Conservation (phyloP, 257 asterid genomes). For the Leptodermis oblonga region DNA sequence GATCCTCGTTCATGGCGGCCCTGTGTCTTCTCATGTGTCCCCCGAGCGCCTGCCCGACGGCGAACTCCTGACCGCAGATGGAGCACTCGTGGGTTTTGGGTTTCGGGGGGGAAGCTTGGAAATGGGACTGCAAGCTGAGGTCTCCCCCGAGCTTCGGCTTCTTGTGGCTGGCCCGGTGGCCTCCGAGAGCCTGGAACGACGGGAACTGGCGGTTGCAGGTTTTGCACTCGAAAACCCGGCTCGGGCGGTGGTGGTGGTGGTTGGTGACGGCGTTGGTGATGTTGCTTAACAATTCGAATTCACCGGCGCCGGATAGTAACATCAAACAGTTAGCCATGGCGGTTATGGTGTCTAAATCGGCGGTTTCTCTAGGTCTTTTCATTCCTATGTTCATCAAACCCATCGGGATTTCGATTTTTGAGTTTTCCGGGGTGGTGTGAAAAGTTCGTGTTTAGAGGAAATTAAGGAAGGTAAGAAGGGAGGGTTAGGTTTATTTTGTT, state of each 20-base stretch:
- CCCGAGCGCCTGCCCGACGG: constrained; percentile 40
- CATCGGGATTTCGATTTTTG: neutral
- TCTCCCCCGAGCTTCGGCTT: constrained; percentile 26
- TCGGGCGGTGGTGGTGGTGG: neutral
- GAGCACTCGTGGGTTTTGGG: constrained; percentile 40
- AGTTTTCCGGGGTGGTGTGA: neutral
- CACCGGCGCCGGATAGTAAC: constrained; percentile 18
- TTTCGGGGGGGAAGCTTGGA: constrained; percentile 17
- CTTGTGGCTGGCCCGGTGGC: constrained; percentile 46
- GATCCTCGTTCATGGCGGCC: neutral
- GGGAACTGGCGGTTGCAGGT: constrained; percentile 36
- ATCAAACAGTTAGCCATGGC: constrained; percentile 36
- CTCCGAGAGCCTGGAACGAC: constrained; percentile 44
- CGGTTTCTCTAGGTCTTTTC: constrained; percentile 22
- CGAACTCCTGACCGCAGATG: constrained; percentile 34
- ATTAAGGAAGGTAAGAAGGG: neutral
- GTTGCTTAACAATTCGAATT: neutral
- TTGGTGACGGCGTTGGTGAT: neutral
- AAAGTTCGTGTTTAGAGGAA: neutral
- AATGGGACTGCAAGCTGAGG: constrained; percentile 13
- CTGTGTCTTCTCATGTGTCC: constrained; percentile 46
- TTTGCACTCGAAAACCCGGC: constrained; percentile 40
- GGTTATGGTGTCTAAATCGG: constrained; percentile 16
- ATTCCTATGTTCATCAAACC: constrained; percentile 15
- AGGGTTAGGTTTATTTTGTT: neutral